A percentile compares a stretch with the other conserved stretches of the same genome.
These are phyloP conservation scores for Forsythia viridissima DNA, from an alignment of 257 asterid species.

Conservation along the genomic window DNA sequence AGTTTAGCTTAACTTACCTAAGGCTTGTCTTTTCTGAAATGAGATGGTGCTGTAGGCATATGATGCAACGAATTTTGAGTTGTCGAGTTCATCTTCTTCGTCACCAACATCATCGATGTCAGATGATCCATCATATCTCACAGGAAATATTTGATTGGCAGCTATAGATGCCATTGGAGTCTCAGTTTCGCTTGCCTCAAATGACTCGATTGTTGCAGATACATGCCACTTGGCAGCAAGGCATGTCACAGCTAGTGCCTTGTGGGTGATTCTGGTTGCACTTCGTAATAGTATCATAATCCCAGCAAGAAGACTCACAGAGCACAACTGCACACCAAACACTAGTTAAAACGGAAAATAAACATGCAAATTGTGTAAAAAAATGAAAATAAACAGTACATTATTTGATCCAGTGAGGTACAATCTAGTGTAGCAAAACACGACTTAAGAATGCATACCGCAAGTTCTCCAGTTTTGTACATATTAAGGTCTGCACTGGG, in stretches of 20 bases:
- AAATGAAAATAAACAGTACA: too few relatives aligned
- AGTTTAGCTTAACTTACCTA: conserved; percentile 43
- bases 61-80: conserved; percentile 58
- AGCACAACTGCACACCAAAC: conserved; percentile 63
- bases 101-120: conserved; percentile 83
- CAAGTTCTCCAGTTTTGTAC: conserved; percentile 76
- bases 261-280: conserved; percentile 91
- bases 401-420: not conserved
- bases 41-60: conserved; percentile 74
- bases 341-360: not conserved
- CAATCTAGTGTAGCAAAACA: too few relatives aligned
- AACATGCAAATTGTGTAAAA: not conserved
- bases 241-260: conserved; percentile 82
- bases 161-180: conserved; percentile 38
- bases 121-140: conserved; percentile 34
- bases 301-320: conserved; percentile 84
- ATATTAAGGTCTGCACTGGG: conserved; percentile 57
- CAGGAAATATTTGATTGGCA: conserved; percentile 31
- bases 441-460: conserved; percentile 46
- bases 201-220: conserved; percentile 78
- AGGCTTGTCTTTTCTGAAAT: conserved; percentile 89
- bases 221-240: conserved; percentile 99
- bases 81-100: conserved; percentile 91
- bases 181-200: conserved; percentile 54
- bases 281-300: conserved; percentile 69